Evolutionary conservation across 768 basidiomycete genomes (phyloP), one percentile per base, ranked within the genome.

Genomic region (Phanerochaete sordida): DNA sequence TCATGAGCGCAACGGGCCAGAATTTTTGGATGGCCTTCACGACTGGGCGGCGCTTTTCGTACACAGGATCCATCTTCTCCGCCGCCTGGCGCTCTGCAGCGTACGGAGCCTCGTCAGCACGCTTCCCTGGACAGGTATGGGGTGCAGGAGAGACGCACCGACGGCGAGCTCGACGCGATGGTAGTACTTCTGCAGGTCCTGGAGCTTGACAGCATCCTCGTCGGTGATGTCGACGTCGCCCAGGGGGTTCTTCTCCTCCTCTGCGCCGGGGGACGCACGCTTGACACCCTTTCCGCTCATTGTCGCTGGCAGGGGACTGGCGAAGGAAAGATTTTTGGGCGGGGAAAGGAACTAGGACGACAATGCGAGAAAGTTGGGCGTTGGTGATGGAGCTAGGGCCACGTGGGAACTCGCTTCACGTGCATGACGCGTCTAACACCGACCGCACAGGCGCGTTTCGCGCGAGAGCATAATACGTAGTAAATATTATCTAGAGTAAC

Each of bases 1-100:
- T 90, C 84, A 91, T 82, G 66, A 94, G 77, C 45, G 91, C 89
- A 62, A 89, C 81, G n/a, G 89, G 83, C 92, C 92, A 94, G 76
- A 93, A 93, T 69, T 87, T 88, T 57, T 81, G 73, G 69, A 94
- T 91, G 26, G 73, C 72, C 73, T 87, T 87, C 49, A 84, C 73
- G 47, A 86, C 74, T 60, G 77, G 78, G 51, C 91, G 88, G 65
- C 92, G 85, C 73, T 82, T 86, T 70, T 86, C 82, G 67, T 87
- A 93, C 26, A 84, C 83, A 37, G 87, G 83, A 16, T 72, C 68
- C 59, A 91, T 74, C 56, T 79, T 79, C 59, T 79, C 70, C 66
- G 87, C 80, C 31, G 84, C 82, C 63, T 81, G 80, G 61, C 85
- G 86, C 70, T 93, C 91, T 92, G 67, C 57, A 67, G 44, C 31